Base-by-base conservation (phyloP, 2,329 filamentous ascomycete genomes). In the Colletotrichum salicis region DNA sequence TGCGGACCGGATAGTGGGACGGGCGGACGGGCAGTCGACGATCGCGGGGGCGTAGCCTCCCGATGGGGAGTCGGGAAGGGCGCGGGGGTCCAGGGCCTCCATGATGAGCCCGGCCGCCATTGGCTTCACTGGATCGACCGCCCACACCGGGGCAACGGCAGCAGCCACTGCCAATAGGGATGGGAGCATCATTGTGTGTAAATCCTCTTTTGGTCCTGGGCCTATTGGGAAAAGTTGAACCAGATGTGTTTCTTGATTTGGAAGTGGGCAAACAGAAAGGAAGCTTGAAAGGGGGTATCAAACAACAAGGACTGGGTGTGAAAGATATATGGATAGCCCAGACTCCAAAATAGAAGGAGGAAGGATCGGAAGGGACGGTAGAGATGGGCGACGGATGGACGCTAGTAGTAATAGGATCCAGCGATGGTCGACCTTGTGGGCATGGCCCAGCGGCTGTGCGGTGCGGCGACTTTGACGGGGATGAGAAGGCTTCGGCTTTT, bases 41-140 rank as follows among this genome's bases (percentile, higher is more conserved):
- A 83, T 79, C 41, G 86, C 83, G 0, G 95, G 95, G 1, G 90
- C 89, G 80, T 98, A 98, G 73, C 90, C 89, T 77, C 93, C 85
- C 29, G 79, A 81, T 0, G 82, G 82, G 4, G 78, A 77, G 74
- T 84, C 77, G 24, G 82, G 79, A 5, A 82, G 77, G 15, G 81
- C 82, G 13, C 83, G 78, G 56, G 75, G 61, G 37, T 74, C 70
- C 56, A 75, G 35, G 31, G 68, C 60, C 24, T 59, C 55, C 33
- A 67, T 48, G 33, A 51, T 15, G 35, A 69, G 31, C 57, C 67
- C 65, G 59, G 69, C 69, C 29, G 69, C 69, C 65, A 71, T 71
- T 69, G 69, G 69, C 55, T 59, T 64, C 15, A 56, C 59, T 35
- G 65, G 65, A 59, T 71, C 65, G 45, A 69, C 78, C 5, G 81